Evolutionary conservation across 768 basidiomycete species (phyloP), one percentile per base, ranked within the genome.

Genomic region (Tylopilus balloui): DNA sequence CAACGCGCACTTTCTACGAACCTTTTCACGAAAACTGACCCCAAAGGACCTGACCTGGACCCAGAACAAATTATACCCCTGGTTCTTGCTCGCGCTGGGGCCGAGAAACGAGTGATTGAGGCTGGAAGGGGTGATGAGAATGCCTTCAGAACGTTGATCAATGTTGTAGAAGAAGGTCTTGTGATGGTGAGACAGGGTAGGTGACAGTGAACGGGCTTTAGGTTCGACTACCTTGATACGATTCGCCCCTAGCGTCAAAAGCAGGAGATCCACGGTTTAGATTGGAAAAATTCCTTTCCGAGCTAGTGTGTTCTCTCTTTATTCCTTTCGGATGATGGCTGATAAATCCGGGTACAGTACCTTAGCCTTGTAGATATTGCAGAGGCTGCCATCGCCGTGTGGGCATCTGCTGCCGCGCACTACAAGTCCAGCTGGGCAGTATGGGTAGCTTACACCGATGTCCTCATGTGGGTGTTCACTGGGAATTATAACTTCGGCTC

Each of bases 201-300:
- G 71, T 46, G 15, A 23, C 25, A 7, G 17, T 10, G 4, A 41
- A 34, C 25, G 19, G 23, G 24, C 9, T n/a, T 3, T 23, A 19
- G 10, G 28, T 29, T 35, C 2, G 42, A 31, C 10, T 29, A 1
- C 25, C 20, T 52, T 51, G 14, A 54, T 11, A 21, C 10, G 27
- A 36, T 25, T 47, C 17, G 7, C 44, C 43, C 45, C 37, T 53
- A 88, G 86, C 78, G 25, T 79, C 80, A 0, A 76, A 78, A 51
- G 63, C 71, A 3, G 91, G 92, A 3, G 95, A 97, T 66, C 72
- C 84, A 3, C 79, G 81, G 37, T 71, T 90, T 42, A 79, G 87
- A 40, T 69, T 97, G 25, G 94, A 99, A 64, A 92, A 87, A 57
- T 91, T 84, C 62, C 73, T 94, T 15, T 77, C 84, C 34, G 77